Percentiles rank a stretch among this genome's conserved stretches.
These are phyloP conservation scores for Claviceps sp. DNA, from an alignment of 2,329 filamentous ascomycete genomes.

Conservation along the genomic window DNA sequence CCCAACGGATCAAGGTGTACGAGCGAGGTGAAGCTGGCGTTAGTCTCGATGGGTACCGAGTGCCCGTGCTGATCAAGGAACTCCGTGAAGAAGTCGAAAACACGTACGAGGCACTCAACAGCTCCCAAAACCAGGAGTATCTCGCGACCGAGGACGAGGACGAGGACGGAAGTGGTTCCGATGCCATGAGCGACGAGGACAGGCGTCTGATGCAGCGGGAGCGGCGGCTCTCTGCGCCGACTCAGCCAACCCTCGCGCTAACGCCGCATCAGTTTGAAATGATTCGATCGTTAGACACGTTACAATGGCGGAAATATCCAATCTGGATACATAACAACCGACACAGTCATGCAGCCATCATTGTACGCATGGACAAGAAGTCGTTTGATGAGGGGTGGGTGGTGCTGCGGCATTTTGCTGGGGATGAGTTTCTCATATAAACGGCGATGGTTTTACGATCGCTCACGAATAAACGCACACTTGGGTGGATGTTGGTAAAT, in stretches of 20 bases:
- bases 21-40: slow-evolving; percentile 57
- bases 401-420: slow-evolving; percentile 70
- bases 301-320: slow-evolving; percentile 51
- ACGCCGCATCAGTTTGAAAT: slow-evolving; percentile 73
- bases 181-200: slow-evolving; percentile 25
- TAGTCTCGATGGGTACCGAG: slow-evolving; percentile 55
- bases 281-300: slow-evolving; percentile 60
- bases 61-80: slow-evolving; percentile 63
- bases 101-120: slow-evolving; percentile 60
- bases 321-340: slow-evolving; percentile 63
- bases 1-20: slow-evolving; percentile 61
- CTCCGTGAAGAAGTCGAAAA: slow-evolving; percentile 66
- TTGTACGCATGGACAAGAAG: slow-evolving; percentile 57
- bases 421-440: slow-evolving; percentile 49
- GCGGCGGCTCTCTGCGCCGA: slow-evolving; percentile 26
- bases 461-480: no score
- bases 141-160: slow-evolving; percentile 43
- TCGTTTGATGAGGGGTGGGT: slow-evolving; percentile 62
- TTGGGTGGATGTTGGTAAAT: no score
- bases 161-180: slow-evolving; percentile 33
- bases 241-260: slow-evolving; percentile 62
- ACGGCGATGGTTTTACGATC: background rate
- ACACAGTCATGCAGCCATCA: slow-evolving; percentile 86
- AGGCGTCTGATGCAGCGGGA: slow-evolving; percentile 27
- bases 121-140: slow-evolving; percentile 56